phyloP scores from a whole-genome alignment of 805 yeast genomes.

The Wickerhamomyces ciferrii region DNA sequence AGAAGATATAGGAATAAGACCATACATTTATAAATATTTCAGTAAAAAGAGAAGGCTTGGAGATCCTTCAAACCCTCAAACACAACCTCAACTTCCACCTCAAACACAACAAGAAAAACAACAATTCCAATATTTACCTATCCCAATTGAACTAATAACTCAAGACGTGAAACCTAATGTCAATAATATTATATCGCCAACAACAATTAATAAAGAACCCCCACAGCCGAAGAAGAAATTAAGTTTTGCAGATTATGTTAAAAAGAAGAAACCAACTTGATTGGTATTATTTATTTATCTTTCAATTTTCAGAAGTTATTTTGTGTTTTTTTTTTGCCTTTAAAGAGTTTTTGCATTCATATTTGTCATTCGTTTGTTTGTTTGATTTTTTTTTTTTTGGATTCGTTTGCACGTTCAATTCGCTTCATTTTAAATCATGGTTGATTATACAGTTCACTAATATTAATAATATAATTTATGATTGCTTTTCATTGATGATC shows the following conservation, averaged over 20 bases:
- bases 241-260: constrained; percentile 73
- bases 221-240: constrained; percentile 45
- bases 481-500: not conserved
- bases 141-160: constrained; percentile 19
- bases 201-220: not conserved
- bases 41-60: constrained; percentile 10
- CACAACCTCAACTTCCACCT: not conserved
- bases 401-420: not conserved
- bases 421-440: not conserved
- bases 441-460: too few relatives aligned
- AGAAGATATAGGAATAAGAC: constrained; percentile 15
- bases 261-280: constrained; percentile 32
- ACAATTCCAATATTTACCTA: constrained; percentile 14
- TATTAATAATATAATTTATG: not conserved
- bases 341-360: not conserved
- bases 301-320: too few relatives aligned
- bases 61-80: constrained; percentile 7
- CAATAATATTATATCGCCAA: not conserved
- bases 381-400: too few relatives aligned
- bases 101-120: not conserved
- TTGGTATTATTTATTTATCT: not conserved
- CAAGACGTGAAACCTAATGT: not conserved
- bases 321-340: not conserved
- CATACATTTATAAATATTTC: constrained; percentile 14
- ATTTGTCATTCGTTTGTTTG: not conserved